Conservation (phyloP, 345 rosid genomes). For the Xanthoceras sorbifolium region DNA sequence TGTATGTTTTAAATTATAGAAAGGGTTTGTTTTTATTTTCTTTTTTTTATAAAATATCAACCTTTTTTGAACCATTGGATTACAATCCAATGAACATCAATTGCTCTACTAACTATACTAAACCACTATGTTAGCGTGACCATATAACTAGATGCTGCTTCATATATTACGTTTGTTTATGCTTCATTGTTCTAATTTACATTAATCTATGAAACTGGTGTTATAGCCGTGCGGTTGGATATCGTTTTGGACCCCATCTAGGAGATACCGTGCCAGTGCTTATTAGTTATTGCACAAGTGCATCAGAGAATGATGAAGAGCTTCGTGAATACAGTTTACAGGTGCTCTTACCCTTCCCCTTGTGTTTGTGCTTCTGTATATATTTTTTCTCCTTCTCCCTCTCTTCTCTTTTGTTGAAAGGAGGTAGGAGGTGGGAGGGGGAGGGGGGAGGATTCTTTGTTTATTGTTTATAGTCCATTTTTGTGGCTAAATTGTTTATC, state of each 20-base stretch:
- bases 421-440: neutral
- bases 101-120: neutral
- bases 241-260: constrained; percentile 96
- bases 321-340: constrained; percentile 99
- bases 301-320: constrained; percentile 98
- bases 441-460: neutral
- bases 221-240: constrained; percentile 96
- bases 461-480: neutral
- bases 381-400: constrained; percentile 14
- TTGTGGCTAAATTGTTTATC: constrained; percentile 4
- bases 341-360: constrained; percentile 41
- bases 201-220: constrained; percentile 18
- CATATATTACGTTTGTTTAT: neutral
- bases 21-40: neutral
- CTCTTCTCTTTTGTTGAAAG: neutral
- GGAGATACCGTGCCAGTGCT: constrained; percentile 90
- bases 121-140: neutral
- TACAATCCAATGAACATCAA: neutral
- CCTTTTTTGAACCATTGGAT: neutral
- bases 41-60: neutral
- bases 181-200: neutral
- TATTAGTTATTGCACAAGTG: constrained; percentile 82
- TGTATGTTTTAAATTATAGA: neutral
- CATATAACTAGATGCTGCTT: neutral
- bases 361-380: neutral